A percentile compares a stretch with the other conserved stretches of the same genome.
These are phyloP conservation scores for Dimargaris xerosporica DNA, from an alignment of 192 early-diverging fungal species.

Conservation along the genomic window DNA sequence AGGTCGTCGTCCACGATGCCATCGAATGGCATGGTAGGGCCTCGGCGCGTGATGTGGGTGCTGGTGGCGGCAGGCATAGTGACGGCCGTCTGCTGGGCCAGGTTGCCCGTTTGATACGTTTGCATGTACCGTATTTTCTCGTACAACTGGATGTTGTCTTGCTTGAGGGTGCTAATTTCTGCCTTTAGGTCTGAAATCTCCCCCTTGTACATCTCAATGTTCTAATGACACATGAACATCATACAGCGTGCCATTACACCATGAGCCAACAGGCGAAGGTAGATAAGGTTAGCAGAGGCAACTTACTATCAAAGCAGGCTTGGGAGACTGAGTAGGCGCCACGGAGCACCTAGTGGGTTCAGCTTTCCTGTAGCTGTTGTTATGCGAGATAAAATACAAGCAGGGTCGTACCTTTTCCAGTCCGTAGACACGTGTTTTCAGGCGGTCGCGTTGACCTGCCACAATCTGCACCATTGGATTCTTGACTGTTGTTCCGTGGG, in stretches of 20 bases:
- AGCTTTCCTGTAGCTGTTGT: too few relatives aligned
- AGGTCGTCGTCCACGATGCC: slow-evolving; percentile 14
- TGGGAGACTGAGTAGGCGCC: too few relatives aligned
- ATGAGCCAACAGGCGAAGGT: too few relatives aligned
- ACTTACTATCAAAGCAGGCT: too few relatives aligned
- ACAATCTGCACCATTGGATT: slow-evolving; percentile 65
- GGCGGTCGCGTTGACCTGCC: slow-evolving; percentile 76
- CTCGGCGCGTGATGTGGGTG: not conserved
- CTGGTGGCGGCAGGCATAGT: slow-evolving; percentile 12
- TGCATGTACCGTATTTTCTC: slow-evolving; percentile 82
- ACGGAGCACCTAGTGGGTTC: too few relatives aligned
- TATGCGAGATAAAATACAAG: too few relatives aligned
- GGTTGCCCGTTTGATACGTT: slow-evolving; percentile 46
- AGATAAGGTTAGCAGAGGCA: too few relatives aligned
- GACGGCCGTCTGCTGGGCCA: too few relatives aligned
- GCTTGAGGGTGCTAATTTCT: slow-evolving; percentile 48
- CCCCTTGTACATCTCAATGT: slow-evolving; percentile 28
- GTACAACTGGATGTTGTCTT: slow-evolving; percentile 80
- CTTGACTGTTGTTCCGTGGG: slow-evolving; percentile 5
- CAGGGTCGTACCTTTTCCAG: slow-evolving; percentile 66
- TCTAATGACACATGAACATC: too few relatives aligned
- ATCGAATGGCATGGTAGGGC: slow-evolving; percentile 8
- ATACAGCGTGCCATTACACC: too few relatives aligned
- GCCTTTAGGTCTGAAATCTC: slow-evolving; percentile 39
- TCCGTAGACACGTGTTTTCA: slow-evolving; percentile 74